Conservation (phyloP, 768 basidiomycete species). For the Hemileccinum rubropunctum region DNA sequence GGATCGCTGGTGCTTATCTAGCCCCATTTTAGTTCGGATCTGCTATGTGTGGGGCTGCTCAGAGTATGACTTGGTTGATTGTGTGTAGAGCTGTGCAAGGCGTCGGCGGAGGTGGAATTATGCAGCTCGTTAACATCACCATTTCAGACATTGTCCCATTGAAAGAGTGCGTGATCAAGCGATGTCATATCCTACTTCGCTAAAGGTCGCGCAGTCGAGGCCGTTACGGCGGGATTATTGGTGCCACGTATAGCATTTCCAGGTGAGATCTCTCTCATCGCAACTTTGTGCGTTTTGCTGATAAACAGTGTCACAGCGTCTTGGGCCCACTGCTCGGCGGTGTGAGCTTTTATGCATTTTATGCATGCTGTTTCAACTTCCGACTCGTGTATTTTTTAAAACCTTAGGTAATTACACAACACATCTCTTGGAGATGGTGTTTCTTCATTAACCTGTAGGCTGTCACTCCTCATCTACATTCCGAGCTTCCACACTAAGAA, state of each 20-base stretch:
- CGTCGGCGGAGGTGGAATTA: conserved; percentile 75
- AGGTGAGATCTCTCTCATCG: conserved; percentile 26
- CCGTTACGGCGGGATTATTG: conserved; percentile 69
- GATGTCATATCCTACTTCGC: background rate
- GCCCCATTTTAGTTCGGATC: conserved; percentile 56
- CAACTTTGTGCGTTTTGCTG: background rate
- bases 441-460: conserved; percentile 74
- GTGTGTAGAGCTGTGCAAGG: conserved; percentile 77
- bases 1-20: background rate
- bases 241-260: conserved; percentile 74
- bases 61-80: conserved; percentile 74
- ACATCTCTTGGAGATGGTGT: conserved; percentile 82
- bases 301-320: conserved; percentile 39
- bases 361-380: background rate
- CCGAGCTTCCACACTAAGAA: background rate
- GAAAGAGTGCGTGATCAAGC: conserved; percentile 50
- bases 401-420: conserved; percentile 62
- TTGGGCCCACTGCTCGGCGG: conserved; percentile 79
- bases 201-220: conserved; percentile 50
- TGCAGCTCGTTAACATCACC: conserved; percentile 73
- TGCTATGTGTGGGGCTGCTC: conserved; percentile 76
- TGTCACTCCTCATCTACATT: background rate
- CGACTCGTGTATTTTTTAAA: conserved; percentile 1
- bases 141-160: conserved; percentile 82
- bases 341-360: conserved; percentile 38